Evolutionary conservation across 495 filamentous ascomycete genomes (phyloP), one percentile per base, ranked within the genome.

Genomic region (Neurospora pannonica): DNA sequence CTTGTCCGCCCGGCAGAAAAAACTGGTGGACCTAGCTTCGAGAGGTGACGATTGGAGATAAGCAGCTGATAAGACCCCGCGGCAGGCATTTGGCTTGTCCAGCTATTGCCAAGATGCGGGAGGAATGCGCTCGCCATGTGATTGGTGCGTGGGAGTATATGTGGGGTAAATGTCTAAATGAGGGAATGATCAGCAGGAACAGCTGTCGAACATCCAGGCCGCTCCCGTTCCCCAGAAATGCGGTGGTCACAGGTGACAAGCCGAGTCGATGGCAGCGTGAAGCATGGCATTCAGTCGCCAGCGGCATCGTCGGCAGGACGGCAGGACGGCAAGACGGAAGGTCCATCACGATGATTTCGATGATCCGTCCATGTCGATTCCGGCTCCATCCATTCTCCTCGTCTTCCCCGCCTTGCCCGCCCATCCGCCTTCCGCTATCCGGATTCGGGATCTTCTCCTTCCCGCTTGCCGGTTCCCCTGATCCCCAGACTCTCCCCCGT

Each of bases 1-100:
- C 76, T 77, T 81, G 79, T 78, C 79, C 78, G 79, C 79, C 78
- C 76, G 79, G 79, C 79, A 81, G 77, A 81, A 81, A 79, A 77
- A 24, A 69, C 9, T 62, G 54, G 54, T 62, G 54, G 54, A 34
- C 54, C 54, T 34, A 62, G 54, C 54, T 62, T 62, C 7, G 54
- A 34, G 54, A 62, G 28, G 6, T 62, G 15, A 62, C 6, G 6
- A 62, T 34, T 15, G 28, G 15, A 8, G 54, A 62, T 62, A 62
- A 62, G 15, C 11, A 19, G 15, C 54, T 34, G 54, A 62, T 62
- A 62, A 67, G 28, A 34, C 2, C 5, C 15, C 24, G 28, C 54
- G 54, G 54, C 54, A 67, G 54, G 54, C 54, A 67, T 67, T 62
- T 67, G 54, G 46, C 70, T 38, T 46, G 39, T 69, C 38, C 34